These are phyloP conservation scores for Jimgerdemannia lactiflua DNA, from an alignment of 192 early-diverging fungal species.

Conservation along the genomic window DNA sequence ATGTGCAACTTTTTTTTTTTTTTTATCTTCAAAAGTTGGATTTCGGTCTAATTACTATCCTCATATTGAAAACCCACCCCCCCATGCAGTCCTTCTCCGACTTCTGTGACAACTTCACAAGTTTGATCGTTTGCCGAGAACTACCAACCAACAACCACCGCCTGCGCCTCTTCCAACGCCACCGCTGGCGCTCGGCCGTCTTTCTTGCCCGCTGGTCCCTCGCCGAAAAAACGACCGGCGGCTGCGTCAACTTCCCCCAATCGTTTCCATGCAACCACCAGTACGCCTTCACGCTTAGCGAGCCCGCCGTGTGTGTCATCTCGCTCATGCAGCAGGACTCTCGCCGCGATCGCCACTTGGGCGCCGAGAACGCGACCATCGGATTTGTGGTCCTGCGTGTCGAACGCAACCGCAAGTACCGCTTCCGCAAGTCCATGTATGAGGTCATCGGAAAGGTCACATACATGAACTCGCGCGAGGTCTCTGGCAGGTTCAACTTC, in stretches of 20 bases:
- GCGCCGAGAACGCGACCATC: constrained; percentile 22
- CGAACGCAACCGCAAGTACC: constrained; percentile 41
- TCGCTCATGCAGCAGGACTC: constrained; percentile 41
- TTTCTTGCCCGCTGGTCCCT: constrained; percentile 39
- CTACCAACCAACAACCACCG: constrained; percentile 13
- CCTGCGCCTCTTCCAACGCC: constrained; percentile 11
- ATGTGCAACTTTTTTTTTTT: too few species aligned
- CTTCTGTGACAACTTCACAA: constrained; percentile 38
- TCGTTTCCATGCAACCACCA: constrained; percentile 43
- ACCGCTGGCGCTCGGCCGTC: constrained; percentile 25
- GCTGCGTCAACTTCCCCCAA: constrained; percentile 34
- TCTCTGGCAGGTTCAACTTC: constrained; percentile 20
- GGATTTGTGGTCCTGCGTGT: constrained; percentile 34
- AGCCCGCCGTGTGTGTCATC: constrained; percentile 25
- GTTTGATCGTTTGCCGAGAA: constrained; percentile 39
- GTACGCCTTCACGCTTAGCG: constrained; percentile 19
- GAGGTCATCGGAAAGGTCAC: constrained; percentile 31
- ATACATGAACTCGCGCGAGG: constrained; percentile 39
- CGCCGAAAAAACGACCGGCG: constrained; percentile 30
- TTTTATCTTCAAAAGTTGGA: constrained; percentile 3
- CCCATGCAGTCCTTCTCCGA: constrained; percentile 21
- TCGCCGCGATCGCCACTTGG: not conserved
- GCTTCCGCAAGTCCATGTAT: constrained; percentile 36
- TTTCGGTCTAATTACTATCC: constrained; percentile 11
- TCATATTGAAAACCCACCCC: not conserved